phyloP scores from a whole-genome alignment of 345 rosid species.

The Pistacia integerrima region DNA sequence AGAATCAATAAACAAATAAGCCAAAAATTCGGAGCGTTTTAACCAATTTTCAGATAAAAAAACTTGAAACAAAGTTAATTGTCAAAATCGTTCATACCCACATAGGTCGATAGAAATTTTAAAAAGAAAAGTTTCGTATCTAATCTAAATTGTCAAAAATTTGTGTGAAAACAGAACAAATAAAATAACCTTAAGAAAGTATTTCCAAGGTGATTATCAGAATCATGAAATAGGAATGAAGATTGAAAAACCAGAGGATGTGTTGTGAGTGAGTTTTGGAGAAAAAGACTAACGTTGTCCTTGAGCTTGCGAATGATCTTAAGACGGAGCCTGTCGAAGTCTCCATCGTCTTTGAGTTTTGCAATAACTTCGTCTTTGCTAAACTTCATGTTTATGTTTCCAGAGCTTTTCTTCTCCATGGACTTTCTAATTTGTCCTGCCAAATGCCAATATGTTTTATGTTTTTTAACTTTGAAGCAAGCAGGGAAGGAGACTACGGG shows the following conservation, averaged over 20 bases:
- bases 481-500: no score
- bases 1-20: not conserved
- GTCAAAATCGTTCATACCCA: no score
- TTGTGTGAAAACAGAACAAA: no score
- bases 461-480: no score
- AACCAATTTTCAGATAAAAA: not conserved
- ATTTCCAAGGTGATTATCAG: no score
- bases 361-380: constrained; percentile 72
- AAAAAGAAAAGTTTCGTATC: no score
- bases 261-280: not conserved
- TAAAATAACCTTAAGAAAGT: no score
- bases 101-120: no score
- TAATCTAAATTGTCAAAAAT: no score
- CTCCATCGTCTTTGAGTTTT: constrained; percentile 85
- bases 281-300: constrained; percentile 45
- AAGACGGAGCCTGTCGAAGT: constrained; percentile 87
- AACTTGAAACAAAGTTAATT: no score
- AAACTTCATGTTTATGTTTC: constrained; percentile 19
- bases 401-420: not conserved
- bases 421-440: no score
- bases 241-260: not conserved
- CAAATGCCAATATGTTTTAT: no score
- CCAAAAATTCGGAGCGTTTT: not conserved
- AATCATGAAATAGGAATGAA: not conserved
- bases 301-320: constrained; percentile 84